Base-by-base conservation (phyloP, 169 alveolate species). In the Amoebophrya sp. region DNA sequence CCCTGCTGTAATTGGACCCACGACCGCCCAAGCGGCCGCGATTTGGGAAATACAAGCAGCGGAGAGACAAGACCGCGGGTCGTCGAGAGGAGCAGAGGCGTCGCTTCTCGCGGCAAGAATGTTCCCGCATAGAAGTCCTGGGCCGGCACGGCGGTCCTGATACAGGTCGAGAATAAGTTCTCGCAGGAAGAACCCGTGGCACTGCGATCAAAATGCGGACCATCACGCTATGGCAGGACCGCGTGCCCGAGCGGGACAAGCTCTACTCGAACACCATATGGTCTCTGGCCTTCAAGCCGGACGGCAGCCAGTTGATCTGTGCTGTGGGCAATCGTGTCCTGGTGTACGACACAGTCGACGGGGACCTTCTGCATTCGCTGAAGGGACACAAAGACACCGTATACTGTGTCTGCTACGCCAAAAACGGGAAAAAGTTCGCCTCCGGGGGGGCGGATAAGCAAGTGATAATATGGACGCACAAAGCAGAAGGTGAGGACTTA, bases 401-500 rank as follows among this genome's bases (percentile, higher is more conserved):
- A 25, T 95, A 95, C 92, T 96, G 97, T 77, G 95, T 96, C 10
- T 96, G 97, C 23, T 97, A 95, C 93, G 94, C 97, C 54, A 96
- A 96, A 55, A 97, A 96, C 93, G 98, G 98, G 23, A 94, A 96
- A 90, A 94, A 93, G 54, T 97, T 97, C 92, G 98, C 98, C 40
- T 95, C 97, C 41, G 98, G 97, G 40, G 96, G 95, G 40, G 97
- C 97, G 89, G 97, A 96, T 94, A 95, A 94, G 90, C 92, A 94
- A 54, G 96, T 95, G 66, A 96, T 94, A 77, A 94, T 93, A 23
- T 95, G 95, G 97, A 93, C 94, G 77, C 91, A 77, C 40, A 93
- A 94, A 39, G 96, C 96, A 89, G 96, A 96, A 92, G 96, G 95
- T 89, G 94, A 90, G 91, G 39, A 12, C 35, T 41, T 41, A n/a